Evolutionary conservation across 164 flowering plant genomes (phyloP).

Genomic region (Sextonia rubra): DNA sequence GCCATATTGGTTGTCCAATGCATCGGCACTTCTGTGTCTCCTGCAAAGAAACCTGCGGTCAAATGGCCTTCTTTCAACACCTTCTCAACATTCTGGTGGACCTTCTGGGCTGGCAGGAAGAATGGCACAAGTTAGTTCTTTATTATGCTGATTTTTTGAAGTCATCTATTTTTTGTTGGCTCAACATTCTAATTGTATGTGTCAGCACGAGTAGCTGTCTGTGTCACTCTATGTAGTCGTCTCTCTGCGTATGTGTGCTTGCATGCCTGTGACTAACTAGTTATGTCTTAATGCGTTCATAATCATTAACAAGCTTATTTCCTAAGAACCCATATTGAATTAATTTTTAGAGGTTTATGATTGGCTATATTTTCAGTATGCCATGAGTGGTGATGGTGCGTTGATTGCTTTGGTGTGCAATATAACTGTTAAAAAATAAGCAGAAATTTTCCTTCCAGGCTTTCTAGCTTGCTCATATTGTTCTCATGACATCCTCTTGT

Average conservation of each 20-base stretch:
- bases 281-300: background rate
- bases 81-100: slow-evolving; percentile 55
- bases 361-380: background rate
- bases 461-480: background rate
- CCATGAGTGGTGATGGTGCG: background rate
- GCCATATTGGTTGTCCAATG: slow-evolving; percentile 97
- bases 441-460: background rate
- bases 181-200: background rate
- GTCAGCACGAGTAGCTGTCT: background rate
- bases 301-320: background rate
- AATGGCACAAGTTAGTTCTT: slow-evolving; percentile 38
- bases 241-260: background rate
- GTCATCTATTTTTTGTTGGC: background rate
- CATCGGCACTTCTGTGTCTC: slow-evolving; percentile 89
- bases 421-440: background rate
- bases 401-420: background rate
- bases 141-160: background rate
- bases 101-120: slow-evolving; percentile 59
- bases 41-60: slow-evolving; percentile 72
- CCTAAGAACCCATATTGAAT: background rate
- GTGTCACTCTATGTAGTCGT: background rate
- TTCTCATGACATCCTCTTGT: background rate
- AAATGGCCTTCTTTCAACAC: slow-evolving; percentile 62
- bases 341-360: background rate
- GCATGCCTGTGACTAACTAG: background rate